These are phyloP conservation scores for Annulohypoxylon bovei DNA, from an alignment of 495 filamentous ascomycete species.

Conservation along the genomic window DNA sequence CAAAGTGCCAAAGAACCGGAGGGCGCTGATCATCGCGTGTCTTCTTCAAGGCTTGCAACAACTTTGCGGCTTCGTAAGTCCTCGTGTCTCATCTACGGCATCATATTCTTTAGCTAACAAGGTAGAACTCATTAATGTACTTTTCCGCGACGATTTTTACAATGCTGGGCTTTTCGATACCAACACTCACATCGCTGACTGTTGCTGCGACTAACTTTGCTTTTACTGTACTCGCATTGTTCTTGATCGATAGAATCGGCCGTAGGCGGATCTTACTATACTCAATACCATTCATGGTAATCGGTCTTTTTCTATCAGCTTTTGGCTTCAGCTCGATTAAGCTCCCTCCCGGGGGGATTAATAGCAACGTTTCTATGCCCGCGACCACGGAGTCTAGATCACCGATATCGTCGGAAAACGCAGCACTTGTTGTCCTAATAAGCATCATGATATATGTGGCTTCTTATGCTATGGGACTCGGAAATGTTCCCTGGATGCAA, in stretches of 20 bases:
- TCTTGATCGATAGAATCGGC: slow-evolving; percentile 82
- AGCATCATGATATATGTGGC: slow-evolving; percentile 86
- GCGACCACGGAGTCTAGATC: neutral
- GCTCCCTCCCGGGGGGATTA: slow-evolving; percentile 48
- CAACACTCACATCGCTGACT: slow-evolving; percentile 81
- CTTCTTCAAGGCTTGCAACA: slow-evolving; percentile 90
- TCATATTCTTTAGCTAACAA: slow-evolving; percentile 25
- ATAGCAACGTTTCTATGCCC: slow-evolving; percentile 36
- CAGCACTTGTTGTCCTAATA: slow-evolving; percentile 67
- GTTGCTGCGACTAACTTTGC: slow-evolving; percentile 86
- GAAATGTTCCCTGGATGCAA: slow-evolving; percentile 94
- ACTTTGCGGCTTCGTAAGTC: slow-evolving; percentile 82
- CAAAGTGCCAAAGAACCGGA: slow-evolving; percentile 69
- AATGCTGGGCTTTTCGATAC: slow-evolving; percentile 78
- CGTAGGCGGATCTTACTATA: slow-evolving; percentile 82
- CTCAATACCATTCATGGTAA: slow-evolving; percentile 85
- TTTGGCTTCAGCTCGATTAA: slow-evolving; percentile 72
- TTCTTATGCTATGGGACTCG: slow-evolving; percentile 86
- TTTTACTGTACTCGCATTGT: slow-evolving; percentile 80
- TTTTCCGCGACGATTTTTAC: slow-evolving; percentile 92
- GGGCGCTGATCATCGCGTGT: slow-evolving; percentile 84
- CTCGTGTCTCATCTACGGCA: neutral
- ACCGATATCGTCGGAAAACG: slow-evolving; percentile 42
- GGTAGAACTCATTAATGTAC: slow-evolving; percentile 90
- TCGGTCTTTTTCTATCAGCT: slow-evolving; percentile 73